phyloP scores from a whole-genome alignment of 257 asterid genomes.

The Nicotiana tomentosiformis region DNA sequence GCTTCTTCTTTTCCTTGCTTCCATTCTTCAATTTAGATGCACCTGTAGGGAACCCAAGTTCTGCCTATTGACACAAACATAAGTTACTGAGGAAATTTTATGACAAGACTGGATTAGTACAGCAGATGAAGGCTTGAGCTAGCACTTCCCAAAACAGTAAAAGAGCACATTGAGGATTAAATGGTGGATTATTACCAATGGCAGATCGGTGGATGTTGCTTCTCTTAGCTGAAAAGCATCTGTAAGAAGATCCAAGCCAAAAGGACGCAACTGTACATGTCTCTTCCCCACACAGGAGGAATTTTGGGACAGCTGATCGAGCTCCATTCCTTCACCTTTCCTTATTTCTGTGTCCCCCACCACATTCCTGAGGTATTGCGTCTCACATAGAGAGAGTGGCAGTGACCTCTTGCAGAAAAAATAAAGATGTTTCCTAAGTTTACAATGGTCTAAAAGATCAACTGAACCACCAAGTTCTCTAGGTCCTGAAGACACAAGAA shows the following conservation, averaged over 20 bases:
- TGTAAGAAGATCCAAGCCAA: conserved; percentile 37
- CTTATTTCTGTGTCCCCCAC: conserved; percentile 46
- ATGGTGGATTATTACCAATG: conserved; percentile 17
- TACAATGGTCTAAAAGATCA: conserved; percentile 46
- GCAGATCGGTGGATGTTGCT: conserved; percentile 23
- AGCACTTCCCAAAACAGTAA: conserved; percentile 9
- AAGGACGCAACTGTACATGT: conserved; percentile 23
- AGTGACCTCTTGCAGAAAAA: conserved; percentile 47
- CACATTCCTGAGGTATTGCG: conserved; percentile 44
- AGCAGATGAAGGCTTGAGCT: neutral
- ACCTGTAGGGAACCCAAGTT: conserved; percentile 28
- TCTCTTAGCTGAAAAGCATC: conserved; percentile 45
- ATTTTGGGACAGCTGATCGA: conserved; percentile 33
- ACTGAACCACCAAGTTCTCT: conserved; percentile 46
- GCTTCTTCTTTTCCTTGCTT: conserved; percentile 26
- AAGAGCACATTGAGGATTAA: neutral
- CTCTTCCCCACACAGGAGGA: conserved; percentile 11
- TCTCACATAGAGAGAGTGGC: conserved; percentile 35
- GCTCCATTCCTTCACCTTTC: conserved; percentile 55
- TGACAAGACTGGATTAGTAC: neutral
- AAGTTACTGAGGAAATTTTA: neutral
- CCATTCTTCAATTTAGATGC: conserved; percentile 29
- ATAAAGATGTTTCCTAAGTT: conserved; percentile 40
- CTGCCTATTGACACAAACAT: conserved; percentile 16
- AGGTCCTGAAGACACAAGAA: conserved; percentile 26